These are phyloP conservation scores for Fusarium caatingaense DNA, from an alignment of 2,329 filamentous ascomycete genomes.

Conservation along the genomic window DNA sequence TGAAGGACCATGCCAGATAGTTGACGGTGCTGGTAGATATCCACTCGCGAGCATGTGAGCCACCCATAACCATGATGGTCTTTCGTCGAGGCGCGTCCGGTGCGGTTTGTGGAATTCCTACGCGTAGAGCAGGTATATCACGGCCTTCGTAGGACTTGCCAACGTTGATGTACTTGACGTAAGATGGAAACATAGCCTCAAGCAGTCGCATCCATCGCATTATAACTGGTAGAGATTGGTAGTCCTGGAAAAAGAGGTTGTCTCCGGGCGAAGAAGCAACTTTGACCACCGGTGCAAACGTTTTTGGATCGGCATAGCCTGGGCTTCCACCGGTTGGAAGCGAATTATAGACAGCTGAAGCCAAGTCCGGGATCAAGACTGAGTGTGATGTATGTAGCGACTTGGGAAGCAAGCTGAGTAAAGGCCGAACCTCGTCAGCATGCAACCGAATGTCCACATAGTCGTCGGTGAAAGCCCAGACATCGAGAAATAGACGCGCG, in stretches of 20 bases:
- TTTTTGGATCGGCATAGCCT: conserved; percentile 40
- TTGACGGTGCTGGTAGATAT: conserved; percentile 92
- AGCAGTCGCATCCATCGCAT: conserved; percentile 92
- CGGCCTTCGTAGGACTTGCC: conserved; percentile 91
- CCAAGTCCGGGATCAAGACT: conserved; percentile 82
- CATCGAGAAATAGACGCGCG: conserved; percentile 82
- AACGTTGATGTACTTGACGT: conserved; percentile 78
- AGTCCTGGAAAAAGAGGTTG: conserved; percentile 91
- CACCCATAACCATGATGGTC: conserved; percentile 84
- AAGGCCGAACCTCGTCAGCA: conserved; percentile 79
- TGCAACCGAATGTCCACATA: conserved; percentile 88
- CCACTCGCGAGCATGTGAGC: conserved; percentile 96
- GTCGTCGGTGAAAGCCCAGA: conserved; percentile 86
- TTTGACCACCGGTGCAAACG: conserved; percentile 46
- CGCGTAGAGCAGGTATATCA: conserved; percentile 82
- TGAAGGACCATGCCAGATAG: conserved; percentile 88
- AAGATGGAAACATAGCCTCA: conserved; percentile 87
- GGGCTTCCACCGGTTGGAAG: conserved; percentile 43
- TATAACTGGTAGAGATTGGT: conserved; percentile 86
- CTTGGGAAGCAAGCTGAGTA: conserved; percentile 81
- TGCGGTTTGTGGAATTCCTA: conserved; percentile 68
- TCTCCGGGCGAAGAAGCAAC: conserved; percentile 57
- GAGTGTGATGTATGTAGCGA: conserved; percentile 78
- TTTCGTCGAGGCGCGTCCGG: conserved; percentile 66
- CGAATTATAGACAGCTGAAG: conserved; percentile 76